These are phyloP conservation scores for Talaromyces nanjingensis DNA, from an alignment of 495 filamentous ascomycete species.

Conservation along the genomic window DNA sequence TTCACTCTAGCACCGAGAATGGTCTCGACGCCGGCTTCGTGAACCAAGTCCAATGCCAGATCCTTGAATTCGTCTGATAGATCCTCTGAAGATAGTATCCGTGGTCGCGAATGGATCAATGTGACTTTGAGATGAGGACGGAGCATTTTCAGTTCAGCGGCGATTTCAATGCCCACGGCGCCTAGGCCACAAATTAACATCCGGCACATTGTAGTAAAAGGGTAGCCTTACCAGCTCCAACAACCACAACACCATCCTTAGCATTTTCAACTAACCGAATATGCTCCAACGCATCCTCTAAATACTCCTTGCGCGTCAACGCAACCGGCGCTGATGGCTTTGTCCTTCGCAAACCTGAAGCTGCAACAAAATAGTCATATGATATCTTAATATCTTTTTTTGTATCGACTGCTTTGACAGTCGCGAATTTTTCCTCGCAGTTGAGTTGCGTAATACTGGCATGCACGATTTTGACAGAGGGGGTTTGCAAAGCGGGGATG, in stretches of 20 bases:
- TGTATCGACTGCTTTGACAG: constrained; percentile 14
- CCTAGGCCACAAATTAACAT: constrained; percentile 32
- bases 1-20: constrained; percentile 27
- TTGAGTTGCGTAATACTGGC: constrained; percentile 51
- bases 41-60: constrained; percentile 39
- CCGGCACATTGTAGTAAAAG: background rate
- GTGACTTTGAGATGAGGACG: constrained; percentile 53
- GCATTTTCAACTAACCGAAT: background rate
- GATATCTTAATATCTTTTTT: constrained; percentile 23
- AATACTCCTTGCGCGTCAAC: constrained; percentile 43
- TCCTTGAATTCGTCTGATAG: constrained; percentile 60
- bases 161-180: constrained; percentile 68
- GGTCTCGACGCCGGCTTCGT: constrained; percentile 49
- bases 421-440: constrained; percentile 41
- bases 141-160: constrained; percentile 55
- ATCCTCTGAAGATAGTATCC: constrained; percentile 58
- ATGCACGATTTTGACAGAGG: constrained; percentile 46
- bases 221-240: constrained; percentile 29
- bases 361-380: constrained; percentile 62
- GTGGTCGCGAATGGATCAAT: constrained; percentile 57
- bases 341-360: constrained; percentile 51
- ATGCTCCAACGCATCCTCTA: constrained; percentile 39
- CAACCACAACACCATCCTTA: constrained; percentile 46
- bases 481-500: constrained; percentile 48
- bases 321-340: constrained; percentile 60